These are phyloP conservation scores for Boletus barrowsii DNA, from an alignment of 768 basidiomycete genomes.

Conservation along the genomic window DNA sequence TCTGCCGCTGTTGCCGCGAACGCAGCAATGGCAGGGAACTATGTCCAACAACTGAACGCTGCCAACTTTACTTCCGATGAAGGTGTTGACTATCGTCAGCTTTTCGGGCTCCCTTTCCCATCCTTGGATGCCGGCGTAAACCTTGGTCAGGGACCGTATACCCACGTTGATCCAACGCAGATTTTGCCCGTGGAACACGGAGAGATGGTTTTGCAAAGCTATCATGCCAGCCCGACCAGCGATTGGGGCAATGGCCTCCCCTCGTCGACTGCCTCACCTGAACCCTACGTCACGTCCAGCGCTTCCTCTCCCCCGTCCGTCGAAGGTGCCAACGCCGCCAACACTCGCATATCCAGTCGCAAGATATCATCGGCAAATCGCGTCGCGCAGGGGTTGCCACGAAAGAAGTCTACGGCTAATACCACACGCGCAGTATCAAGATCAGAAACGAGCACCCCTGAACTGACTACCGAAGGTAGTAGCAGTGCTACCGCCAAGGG, in stretches of 20 bases:
- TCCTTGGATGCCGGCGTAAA: conserved; percentile 43
- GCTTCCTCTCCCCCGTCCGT: conserved; percentile 73
- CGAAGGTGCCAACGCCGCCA: conserved; percentile 41
- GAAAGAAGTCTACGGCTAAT: conserved; percentile 45
- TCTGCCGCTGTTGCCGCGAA: conserved; percentile 63
- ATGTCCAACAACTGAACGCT: conserved; percentile 57
- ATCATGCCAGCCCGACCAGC: conserved; percentile 77
- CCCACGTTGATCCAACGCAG: conserved; percentile 92
- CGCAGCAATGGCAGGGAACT: conserved; percentile 69
- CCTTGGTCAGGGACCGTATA: conserved; percentile 52
- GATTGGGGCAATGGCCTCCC: conserved; percentile 76
- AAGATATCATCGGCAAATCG: conserved; percentile 69
- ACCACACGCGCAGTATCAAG: conserved; percentile 34
- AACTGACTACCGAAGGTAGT: conserved; percentile 38
- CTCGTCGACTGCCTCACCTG: conserved; percentile 73
- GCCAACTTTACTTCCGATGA: conserved; percentile 56
- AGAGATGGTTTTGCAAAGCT: conserved; percentile 44
- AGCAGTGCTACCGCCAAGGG: conserved; percentile 35
- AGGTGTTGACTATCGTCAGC: conserved; percentile 54
- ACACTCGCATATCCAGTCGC: conserved; percentile 37
- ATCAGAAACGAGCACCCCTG: conserved; percentile 68
- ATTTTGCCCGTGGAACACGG: conserved; percentile 52
- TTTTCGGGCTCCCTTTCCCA: conserved; percentile 66
- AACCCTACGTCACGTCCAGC: conserved; percentile 64
- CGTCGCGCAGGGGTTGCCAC: conserved; percentile 50